Conservation (phyloP, 75 land plant genomes). For the Larix kaempferi region DNA sequence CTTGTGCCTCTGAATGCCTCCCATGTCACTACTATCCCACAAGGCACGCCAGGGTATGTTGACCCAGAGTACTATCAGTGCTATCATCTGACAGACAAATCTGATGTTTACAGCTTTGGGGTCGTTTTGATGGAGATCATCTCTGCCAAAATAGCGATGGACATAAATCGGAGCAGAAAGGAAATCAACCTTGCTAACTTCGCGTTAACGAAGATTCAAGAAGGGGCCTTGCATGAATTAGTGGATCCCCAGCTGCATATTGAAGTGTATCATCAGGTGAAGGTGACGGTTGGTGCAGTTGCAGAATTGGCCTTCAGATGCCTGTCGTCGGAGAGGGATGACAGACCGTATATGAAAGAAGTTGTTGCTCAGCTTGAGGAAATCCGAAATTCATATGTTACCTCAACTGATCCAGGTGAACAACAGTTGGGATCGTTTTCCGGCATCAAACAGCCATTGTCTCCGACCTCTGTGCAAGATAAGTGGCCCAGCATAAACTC, state of each 20-base stretch:
- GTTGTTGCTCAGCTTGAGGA: constrained; percentile 6
- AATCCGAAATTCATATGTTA: no score
- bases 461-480: constrained; percentile 21
- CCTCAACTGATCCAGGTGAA: no score
- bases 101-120: constrained; percentile 48
- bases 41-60: constrained; percentile 40
- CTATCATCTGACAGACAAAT: constrained; percentile 37
- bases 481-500: constrained; percentile 16
- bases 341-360: constrained; percentile 35
- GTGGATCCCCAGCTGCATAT: constrained; percentile 26
- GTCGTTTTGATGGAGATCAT: constrained; percentile 38
- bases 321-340: constrained; percentile 30
- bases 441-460: not conserved
- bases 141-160: constrained; percentile 31
- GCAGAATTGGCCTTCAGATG: constrained; percentile 38
- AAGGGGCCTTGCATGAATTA: constrained; percentile 19
- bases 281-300: constrained; percentile 16
- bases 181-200: constrained; percentile 25
- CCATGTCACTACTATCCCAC: constrained; percentile 35
- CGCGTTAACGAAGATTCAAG: constrained; percentile 19
- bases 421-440: no score
- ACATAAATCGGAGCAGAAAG: constrained; percentile 19
- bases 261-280: not conserved
- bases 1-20: constrained; percentile 18
- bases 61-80: constrained; percentile 39